phyloP scores from a whole-genome alignment of 768 basidiomycete genomes.

The Psilocybe cyanescens region DNA sequence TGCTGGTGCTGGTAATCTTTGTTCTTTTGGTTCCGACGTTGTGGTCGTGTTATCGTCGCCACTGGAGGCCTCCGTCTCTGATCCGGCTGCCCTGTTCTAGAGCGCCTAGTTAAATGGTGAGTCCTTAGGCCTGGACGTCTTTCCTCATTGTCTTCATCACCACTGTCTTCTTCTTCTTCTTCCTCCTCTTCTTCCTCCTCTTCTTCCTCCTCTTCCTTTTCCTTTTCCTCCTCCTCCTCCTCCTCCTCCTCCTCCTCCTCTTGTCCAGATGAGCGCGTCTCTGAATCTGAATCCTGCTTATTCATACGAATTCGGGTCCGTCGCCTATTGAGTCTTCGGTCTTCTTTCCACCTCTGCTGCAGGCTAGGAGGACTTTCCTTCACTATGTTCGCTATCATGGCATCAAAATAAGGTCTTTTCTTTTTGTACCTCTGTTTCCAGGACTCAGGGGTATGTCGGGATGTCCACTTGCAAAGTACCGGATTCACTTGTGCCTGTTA shows the following conservation, averaged over 20 bases:
- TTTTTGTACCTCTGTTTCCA: constrained; percentile 55
- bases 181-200: constrained; percentile 11
- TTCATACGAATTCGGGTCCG: neutral
- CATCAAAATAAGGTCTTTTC: constrained; percentile 34
- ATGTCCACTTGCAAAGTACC: constrained; percentile 39
- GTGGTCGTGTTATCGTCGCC: too few species aligned
- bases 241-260: constrained; percentile 11
- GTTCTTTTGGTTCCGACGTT: too few species aligned
- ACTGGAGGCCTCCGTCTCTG: too few species aligned
- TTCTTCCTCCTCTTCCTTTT: constrained; percentile 14
- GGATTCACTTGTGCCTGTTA: constrained; percentile 24
- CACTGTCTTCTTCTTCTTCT: constrained; percentile 7
- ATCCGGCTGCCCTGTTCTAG: too few species aligned
- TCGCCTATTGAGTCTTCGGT: constrained; percentile 16
- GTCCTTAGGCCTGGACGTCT: neutral
- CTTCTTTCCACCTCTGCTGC: constrained; percentile 30
- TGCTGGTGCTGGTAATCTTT: neutral
- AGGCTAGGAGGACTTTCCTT: constrained; percentile 23
- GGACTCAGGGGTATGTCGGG: constrained; percentile 46
- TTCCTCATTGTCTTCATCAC: neutral
- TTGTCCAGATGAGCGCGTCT: neutral
- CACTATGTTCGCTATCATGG: constrained; percentile 34
- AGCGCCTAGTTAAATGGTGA: too few species aligned
- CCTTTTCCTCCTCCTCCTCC: constrained; percentile 2
- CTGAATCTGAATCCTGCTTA: neutral